Evolutionary conservation across 2,329 filamentous ascomycete species (phyloP).

Genomic region (Cordyceps militaris): DNA sequence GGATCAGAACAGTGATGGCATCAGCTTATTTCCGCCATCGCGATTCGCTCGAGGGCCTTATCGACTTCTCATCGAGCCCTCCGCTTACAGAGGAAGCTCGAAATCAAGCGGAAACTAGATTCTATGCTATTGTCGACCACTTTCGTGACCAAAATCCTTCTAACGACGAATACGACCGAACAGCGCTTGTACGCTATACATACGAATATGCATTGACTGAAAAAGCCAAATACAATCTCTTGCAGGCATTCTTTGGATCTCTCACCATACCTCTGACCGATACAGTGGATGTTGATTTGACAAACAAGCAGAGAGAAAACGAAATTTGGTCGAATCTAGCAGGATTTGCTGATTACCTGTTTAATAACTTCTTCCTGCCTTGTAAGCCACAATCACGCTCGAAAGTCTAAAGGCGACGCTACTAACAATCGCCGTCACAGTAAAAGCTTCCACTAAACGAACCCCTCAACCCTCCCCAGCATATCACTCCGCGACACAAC

Average conservation of each 20-base stretch:
- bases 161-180: not conserved
- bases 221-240: not conserved
- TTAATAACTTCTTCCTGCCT: not conserved
- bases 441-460: not conserved
- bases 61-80: not conserved
- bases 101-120: not conserved
- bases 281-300: not conserved
- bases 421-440: not conserved
- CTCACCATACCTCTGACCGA: not conserved
- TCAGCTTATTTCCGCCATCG: not conserved
- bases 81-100: not conserved
- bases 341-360: not conserved
- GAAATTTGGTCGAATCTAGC: not conserved
- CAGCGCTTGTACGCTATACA: not conserved
- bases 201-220: not conserved
- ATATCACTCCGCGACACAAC: not conserved
- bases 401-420: not conserved
- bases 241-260: not conserved
- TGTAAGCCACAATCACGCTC: not conserved
- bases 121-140: not conserved
- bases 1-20: not conserved
- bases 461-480: not conserved
- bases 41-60: not conserved
- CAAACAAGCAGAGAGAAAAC: not conserved
- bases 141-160: not conserved